Base-by-base conservation (phyloP, 305 asterid genomes). In the Fraxinus floribunda region DNA sequence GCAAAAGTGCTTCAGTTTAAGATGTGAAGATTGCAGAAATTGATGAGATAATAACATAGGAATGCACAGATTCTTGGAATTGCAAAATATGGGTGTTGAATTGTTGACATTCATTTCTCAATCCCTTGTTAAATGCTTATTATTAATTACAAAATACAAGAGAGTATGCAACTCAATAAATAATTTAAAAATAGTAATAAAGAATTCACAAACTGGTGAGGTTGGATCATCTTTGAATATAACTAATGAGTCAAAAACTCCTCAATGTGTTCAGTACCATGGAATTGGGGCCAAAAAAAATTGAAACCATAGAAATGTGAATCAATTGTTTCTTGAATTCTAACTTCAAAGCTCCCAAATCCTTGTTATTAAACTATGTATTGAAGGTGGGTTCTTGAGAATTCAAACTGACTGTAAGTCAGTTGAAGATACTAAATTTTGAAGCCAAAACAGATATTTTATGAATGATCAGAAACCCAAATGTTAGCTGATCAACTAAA, bases 1-100 rank as follows among this genome's bases (percentile, higher is more conserved):
- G 24, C 76, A 71, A 30, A 70, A 71, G 30, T 71, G 41, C 44
- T 26, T 32, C 76, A 34, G 44, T 15, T n/a, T 70, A 70, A 30
- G 26, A 72, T 72, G 77, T 72, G 77, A 72, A 72, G 22, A 16
- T 72, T 7, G 41, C 77, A n/a, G 49, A 35, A 72, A 72, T 34
- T 16, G 75, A 70, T 6, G 75, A 70, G 39, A 11, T 32, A 5
- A 15, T 30, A 68, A 68, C 35, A 29, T 30, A 70, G 10, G 39
- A 70, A 13, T 30, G 36, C 75, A 70, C 22, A 32, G 15, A 70
- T 30, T 70, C 75, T 70, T 70, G 39, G 75, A 70, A 70, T 6
- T 70, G 75, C 75, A 70, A 70, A 30, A 30, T 70, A 70, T 70
- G 22, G 26, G 44, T 18, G 49, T 72, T 32, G 5, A 20, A 72